Percentiles rank a stretch among this genome's conserved stretches.
These are phyloP conservation scores for Suhomyces bokatorum DNA, from an alignment of 1,139 yeast species.

Conservation along the genomic window DNA sequence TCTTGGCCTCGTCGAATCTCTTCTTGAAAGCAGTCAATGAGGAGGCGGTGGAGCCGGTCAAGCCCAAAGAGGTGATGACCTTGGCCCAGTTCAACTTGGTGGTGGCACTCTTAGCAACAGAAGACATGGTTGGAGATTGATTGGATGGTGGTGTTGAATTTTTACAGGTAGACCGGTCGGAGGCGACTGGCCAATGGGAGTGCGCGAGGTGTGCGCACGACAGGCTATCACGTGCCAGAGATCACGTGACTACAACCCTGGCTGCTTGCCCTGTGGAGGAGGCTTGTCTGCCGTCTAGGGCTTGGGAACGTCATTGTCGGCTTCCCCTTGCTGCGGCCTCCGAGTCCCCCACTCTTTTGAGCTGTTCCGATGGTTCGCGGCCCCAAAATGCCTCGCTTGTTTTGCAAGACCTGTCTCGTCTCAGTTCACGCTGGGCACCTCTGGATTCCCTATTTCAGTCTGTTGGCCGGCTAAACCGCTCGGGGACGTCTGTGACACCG, in stretches of 20 bases:
- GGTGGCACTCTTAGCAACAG: slow-evolving; percentile 68
- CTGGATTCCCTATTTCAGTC: no score
- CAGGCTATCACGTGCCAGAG: not conserved
- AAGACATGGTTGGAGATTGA: slow-evolving; percentile 31
- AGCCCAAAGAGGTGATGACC: slow-evolving; percentile 83
- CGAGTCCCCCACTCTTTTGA: no score
- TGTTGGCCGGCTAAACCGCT: no score
- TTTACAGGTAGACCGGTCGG: slow-evolving; percentile 10
- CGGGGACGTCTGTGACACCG: no score
- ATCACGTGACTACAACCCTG: not conserved
- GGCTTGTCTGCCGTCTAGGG: no score
- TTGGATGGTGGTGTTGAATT: slow-evolving; percentile 9
- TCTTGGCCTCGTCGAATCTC: slow-evolving; percentile 97
- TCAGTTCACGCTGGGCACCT: no score
- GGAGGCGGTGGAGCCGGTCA: slow-evolving; percentile 89
- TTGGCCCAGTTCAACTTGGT: slow-evolving; percentile 94
- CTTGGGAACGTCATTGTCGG: no score
- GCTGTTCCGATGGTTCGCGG: no score
- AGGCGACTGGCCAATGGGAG: slow-evolving; percentile 9
- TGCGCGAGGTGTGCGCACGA: not conserved
- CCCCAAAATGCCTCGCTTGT: no score
- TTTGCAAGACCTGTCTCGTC: no score
- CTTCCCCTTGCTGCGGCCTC: no score
- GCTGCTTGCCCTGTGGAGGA: no score
- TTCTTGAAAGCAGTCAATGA: slow-evolving; percentile 91